Evolutionary conservation across 805 yeast genomes (phyloP), one percentile per base, ranked within the genome.

Genomic region (Kurtzmaniella fragi): DNA sequence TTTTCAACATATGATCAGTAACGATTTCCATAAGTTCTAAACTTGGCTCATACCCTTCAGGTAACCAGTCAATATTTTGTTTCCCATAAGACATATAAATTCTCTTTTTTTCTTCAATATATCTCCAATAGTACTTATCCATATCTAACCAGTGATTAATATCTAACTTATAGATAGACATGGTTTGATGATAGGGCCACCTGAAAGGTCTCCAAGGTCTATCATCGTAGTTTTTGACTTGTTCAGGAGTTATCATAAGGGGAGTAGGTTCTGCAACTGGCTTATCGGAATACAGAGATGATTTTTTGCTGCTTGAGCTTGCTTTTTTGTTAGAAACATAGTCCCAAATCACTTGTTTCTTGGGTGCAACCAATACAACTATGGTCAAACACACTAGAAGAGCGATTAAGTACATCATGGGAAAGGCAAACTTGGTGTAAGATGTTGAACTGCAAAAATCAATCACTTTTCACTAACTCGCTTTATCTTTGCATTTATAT

Each of bases 201-300:
- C 89, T 66, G 61, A 82, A 82, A 7, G 88, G 88, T 60, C 89
- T 68, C 89, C 89, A 82, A 10, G 89, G 88, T 54, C 89, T 67
- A 49, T 80, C 89, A 48, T 82, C 86, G 51, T 80, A 79, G 17
- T 70, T 72, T 45, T 65, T 63, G 9, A 81, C 84, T 48, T 79
- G 78, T 35, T 82, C 87, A 2, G 85, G 84, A 0, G 84, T 80
- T 37, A 82, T 73, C 61, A 64, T 65, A 23, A 81, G 59, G 0
- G 87, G 84, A 0, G 79, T 71, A 15, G 83, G 82, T 31, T 55
- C 54, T 8, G 77, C 76, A 31, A 58, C 30, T 3, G 50, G 49
- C 17, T 45, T 52, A 14, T 42, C 44, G 4, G 33, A 26, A 13
- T 17, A 13, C 16, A 26, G 16, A 4, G 31, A 26, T 26, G 37